Conservation (phyloP, 2,329 filamentous ascomycete species). For the Chalara sp. region DNA sequence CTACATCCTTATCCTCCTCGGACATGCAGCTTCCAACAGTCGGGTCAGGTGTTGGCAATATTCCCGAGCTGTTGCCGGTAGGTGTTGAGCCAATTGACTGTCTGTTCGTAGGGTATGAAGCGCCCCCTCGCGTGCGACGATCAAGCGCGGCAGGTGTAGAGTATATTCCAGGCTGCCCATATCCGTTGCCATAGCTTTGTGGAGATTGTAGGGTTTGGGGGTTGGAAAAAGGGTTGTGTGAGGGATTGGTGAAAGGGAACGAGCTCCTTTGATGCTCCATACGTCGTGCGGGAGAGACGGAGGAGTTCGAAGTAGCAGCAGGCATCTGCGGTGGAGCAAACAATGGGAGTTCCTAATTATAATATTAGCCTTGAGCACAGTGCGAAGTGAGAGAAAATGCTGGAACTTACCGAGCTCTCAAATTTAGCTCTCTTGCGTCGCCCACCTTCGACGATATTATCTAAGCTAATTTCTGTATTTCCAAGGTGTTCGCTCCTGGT, state of each 20-base stretch:
- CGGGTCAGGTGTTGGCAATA: constrained; percentile 91
- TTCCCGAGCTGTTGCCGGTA: constrained; percentile 43
- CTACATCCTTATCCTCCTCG: constrained; percentile 89
- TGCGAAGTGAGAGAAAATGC: neutral
- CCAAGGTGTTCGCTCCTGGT: constrained; percentile 77
- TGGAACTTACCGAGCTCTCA: constrained; percentile 84
- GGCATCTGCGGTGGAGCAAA: constrained; percentile 94
- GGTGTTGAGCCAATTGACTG: constrained; percentile 34
- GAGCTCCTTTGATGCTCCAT: constrained; percentile 63
- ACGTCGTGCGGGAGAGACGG: constrained; percentile 83
- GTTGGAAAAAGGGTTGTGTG: constrained; percentile 75
- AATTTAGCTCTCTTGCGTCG: constrained; percentile 90
- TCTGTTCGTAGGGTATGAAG: constrained; percentile 41
- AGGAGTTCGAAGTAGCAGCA: constrained; percentile 92
- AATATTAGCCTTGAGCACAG: constrained; percentile 15
- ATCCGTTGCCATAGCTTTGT: constrained; percentile 60
- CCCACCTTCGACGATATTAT: constrained; percentile 96
- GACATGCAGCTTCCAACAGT: constrained; percentile 96
- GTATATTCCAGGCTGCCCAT: constrained; percentile 51
- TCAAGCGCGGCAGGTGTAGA: constrained; percentile 58
- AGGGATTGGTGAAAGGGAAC: constrained; percentile 68
- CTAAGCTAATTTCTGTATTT: constrained; percentile 94
- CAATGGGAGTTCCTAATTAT: constrained; percentile 76
- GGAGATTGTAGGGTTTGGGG: constrained; percentile 76
- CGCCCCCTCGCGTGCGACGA: constrained; percentile 60